These are phyloP conservation scores for Acer campestre DNA, from an alignment of 345 rosid species.

Conservation along the genomic window DNA sequence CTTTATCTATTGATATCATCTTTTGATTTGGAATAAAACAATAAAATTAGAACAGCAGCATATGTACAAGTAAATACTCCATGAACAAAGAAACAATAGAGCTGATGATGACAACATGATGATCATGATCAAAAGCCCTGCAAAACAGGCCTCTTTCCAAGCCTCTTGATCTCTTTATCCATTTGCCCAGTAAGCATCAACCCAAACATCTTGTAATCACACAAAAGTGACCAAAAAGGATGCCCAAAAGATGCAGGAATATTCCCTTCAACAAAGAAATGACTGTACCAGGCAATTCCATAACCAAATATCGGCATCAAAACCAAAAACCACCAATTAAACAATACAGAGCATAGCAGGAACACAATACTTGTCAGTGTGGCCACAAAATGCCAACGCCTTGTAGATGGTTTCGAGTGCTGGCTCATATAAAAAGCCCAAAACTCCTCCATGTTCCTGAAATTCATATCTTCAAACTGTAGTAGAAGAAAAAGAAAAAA, in stretches of 20 bases:
- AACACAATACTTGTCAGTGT: slow-evolving; percentile 53
- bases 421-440: slow-evolving; percentile 89
- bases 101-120: slow-evolving; percentile 2
- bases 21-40: background rate
- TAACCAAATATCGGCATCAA: slow-evolving; percentile 75
- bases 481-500: background rate
- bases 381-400: slow-evolving; percentile 88
- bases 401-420: slow-evolving; percentile 85
- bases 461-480: slow-evolving; percentile 53
- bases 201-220: slow-evolving; percentile 92
- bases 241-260: slow-evolving; percentile 82
- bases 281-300: slow-evolving; percentile 93
- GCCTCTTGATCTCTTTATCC: slow-evolving; percentile 96
- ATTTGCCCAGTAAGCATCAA: slow-evolving; percentile 89
- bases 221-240: slow-evolving; percentile 83
- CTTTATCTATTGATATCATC: slow-evolving; percentile 1
- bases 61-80: slow-evolving; percentile 8
- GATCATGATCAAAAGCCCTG: slow-evolving; percentile 48
- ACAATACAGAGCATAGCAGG: slow-evolving; percentile 52
- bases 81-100: slow-evolving; percentile 8
- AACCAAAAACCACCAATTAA: slow-evolving; percentile 60
- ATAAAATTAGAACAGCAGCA: background rate
- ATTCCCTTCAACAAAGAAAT: slow-evolving; percentile 93
- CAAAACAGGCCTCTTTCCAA: slow-evolving; percentile 85
- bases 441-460: slow-evolving; percentile 91